Conservation (phyloP, 306 rosid genomes). For the Macrotyloma uniflorum region DNA sequence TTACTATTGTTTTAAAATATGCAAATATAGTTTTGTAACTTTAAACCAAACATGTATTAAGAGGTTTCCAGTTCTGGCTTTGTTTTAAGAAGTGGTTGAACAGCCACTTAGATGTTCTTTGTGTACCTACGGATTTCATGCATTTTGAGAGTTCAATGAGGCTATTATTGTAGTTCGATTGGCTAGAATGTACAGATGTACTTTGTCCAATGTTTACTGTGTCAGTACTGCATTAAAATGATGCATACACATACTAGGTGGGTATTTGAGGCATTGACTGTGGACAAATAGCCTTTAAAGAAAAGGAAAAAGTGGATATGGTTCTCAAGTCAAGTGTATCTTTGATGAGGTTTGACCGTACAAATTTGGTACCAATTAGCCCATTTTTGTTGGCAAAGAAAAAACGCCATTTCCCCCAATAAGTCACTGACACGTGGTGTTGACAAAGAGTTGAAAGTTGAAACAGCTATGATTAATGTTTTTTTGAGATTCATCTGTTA, state of each 20-base stretch:
- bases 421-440: background rate
- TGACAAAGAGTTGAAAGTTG: background rate
- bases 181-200: background rate
- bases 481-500: background rate
- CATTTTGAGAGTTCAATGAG: background rate
- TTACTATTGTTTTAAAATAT: no score
- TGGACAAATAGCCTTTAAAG: background rate
- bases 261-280: background rate
- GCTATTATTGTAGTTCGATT: background rate
- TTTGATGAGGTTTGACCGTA: background rate
- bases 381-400: background rate
- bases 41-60: background rate
- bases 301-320: background rate
- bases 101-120: background rate
- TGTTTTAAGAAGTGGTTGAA: background rate
- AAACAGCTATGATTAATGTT: background rate
- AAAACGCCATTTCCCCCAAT: background rate
- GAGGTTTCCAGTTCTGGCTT: background rate
- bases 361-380: background rate
- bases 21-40: no score
- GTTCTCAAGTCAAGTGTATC: background rate
- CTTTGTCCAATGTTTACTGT: background rate
- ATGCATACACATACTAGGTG: background rate
- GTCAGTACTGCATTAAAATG: background rate
- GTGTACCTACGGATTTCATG: background rate